Base-by-base conservation (phyloP, 164 flowering plant species). In the Vitis amurensis region DNA sequence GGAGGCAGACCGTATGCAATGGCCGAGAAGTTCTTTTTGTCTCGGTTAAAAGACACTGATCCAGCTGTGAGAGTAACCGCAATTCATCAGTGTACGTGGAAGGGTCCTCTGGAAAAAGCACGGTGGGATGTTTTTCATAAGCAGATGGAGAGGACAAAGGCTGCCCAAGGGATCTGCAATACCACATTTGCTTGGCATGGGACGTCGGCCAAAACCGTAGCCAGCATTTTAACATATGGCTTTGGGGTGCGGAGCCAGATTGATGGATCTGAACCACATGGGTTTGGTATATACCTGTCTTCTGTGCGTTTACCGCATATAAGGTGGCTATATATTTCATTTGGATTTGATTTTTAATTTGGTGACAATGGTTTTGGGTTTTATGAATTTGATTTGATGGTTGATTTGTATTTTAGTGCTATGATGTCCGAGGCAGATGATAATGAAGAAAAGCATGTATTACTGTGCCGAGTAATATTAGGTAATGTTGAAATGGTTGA, bases 391-490 rank as follows among this genome's bases (percentile, higher is more conserved):
- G 11, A 53, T 29, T 37, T 9, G 8, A 13, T 64, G 19, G 48
- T 27, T 61, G 29, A 13, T 15, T 62, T 61, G 55, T 70, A n/a
- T 66, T 62, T 27, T 71, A 87, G 91, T 87, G 83, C 76, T 49
- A 57, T 75, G 73, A 11, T 61, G 3, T 68, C 81, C 2, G 84
- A 80, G 64, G 71, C 66, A 0, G 88, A 83, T 68, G 79, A 66
- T 2, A 78, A 83, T 68, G 89, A 85, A 1, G 81, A 78, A 56
- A 79, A 69, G 63, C 88, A 89, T 77, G 59, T 83, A 3, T 48
- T 89, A 9, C 66, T 90, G 11, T 87, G 91, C 63, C 84, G 86
- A 19, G 88, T 89, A 44, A 69, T 89, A 63, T 50, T 87, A 71
- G 93, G 96, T 1, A 87, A 73, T 17, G 72, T 79, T 31, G 93